Evolutionary conservation across 495 filamentous ascomycete genomes (phyloP).

Genomic region (Extremus antarcticus): DNA sequence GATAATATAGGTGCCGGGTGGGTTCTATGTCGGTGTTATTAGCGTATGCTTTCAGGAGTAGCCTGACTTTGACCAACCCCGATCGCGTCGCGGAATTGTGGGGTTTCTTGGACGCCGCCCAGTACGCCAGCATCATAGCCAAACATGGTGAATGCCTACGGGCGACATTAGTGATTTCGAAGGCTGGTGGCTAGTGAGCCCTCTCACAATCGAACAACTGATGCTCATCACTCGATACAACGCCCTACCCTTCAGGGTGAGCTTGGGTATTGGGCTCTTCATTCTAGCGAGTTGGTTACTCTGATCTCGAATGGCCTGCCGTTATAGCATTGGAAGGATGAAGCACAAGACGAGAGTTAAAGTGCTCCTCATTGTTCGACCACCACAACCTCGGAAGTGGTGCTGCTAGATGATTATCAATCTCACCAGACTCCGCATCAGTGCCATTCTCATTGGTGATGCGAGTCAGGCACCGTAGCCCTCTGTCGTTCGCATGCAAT

Average conservation of each 20-base stretch:
- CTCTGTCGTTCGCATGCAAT: too few species aligned
- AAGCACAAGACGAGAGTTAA: too few species aligned
- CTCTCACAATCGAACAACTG: neutral
- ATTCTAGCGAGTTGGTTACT: neutral
- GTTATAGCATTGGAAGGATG: too few species aligned
- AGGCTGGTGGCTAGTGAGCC: neutral
- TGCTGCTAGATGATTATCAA: too few species aligned
- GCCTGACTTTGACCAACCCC: neutral
- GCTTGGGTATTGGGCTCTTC: neutral
- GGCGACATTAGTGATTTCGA: neutral
- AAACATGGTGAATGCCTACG: neutral
- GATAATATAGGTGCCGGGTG: neutral
- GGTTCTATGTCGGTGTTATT: neutral
- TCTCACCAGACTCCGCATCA: too few species aligned
- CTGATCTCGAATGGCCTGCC: neutral
- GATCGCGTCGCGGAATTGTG: neutral
- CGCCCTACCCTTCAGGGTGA: neutral
- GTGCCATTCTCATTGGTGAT: too few species aligned
- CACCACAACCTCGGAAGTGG: too few species aligned
- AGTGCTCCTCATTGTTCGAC: too few species aligned
- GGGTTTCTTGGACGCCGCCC: neutral
- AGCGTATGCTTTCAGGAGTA: neutral
- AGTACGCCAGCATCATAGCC: constrained; percentile 3
- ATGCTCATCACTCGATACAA: neutral
- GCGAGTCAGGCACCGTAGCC: too few species aligned